Conservation (phyloP, 23 red algal species). For the Gracilaria domingensis region DNA sequence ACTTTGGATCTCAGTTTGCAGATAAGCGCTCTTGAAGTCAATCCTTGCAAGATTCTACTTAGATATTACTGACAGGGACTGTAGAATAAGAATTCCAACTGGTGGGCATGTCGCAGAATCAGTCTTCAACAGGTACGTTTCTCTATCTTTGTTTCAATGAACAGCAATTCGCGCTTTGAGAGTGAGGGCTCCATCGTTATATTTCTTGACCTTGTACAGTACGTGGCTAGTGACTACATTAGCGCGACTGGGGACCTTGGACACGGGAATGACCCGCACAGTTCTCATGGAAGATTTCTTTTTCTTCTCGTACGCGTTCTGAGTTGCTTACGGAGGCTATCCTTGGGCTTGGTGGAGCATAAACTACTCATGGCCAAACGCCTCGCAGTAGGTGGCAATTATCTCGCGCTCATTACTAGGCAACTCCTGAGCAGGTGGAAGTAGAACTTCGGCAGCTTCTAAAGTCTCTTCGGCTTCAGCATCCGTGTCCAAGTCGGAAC, state of each 20-base stretch:
- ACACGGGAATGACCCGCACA: not conserved
- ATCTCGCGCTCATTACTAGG: not conserved
- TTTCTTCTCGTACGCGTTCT: conserved; percentile 34
- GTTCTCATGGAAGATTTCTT: conserved; percentile 5
- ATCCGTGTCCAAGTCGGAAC: not conserved
- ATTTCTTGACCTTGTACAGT: conserved; percentile 41
- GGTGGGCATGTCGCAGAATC: conserved; percentile 34
- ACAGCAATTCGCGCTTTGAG: conserved; percentile 26
- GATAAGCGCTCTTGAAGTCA: conserved; percentile 53
- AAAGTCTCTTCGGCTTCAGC: not conserved
- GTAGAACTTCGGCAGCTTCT: not conserved
- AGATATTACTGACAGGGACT: not conserved
- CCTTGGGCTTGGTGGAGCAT: conserved; percentile 40
- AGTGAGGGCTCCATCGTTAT: not conserved
- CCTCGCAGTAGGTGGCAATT: not conserved
- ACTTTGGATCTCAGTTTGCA: conserved; percentile 25
- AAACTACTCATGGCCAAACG: conserved; percentile 13
- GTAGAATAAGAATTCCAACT: conserved; percentile 28
- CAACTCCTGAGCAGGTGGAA: conserved; percentile 26
- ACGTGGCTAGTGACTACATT: conserved; percentile 37
- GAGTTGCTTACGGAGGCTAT: not conserved
- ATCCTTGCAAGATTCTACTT: conserved; percentile 35
- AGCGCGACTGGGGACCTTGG: not conserved
- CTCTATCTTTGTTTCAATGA: conserved; percentile 41
- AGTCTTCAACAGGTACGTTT: not conserved